Evolutionary conservation across 805 yeast genomes (phyloP), one percentile per base, ranked within the genome.

Genomic region (Blastobotrys peoriensis): DNA sequence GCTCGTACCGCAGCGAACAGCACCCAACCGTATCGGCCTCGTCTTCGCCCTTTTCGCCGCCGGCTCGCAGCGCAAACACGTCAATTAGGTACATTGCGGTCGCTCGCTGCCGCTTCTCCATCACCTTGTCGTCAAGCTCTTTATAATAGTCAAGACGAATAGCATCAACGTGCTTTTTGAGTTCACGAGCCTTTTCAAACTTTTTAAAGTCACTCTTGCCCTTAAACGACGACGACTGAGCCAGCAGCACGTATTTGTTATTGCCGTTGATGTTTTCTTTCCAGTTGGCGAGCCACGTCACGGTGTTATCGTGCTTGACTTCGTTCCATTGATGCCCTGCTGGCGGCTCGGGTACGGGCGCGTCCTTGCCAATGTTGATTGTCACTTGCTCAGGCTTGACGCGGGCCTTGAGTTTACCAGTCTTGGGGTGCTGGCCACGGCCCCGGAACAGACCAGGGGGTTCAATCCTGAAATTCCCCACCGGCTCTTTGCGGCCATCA

Each of bases 1-100:
- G 98, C 62, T 89, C 98, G 59, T 69, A 89, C 57, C 98, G 71
- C 53, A 91, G 73, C 1, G 97, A 89, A 67, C 98, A 91, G 66
- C 98, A 91, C 37, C 98, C 98, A 37, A 91, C 98, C 1, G 98
- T 91, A 62, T 91, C 98, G 2, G 98, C 98, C 61, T 89, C 97
- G 54, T 91, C 98, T 2, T 91, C 98, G 8, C 91, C 83, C 63
- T 91, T 91, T 64, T 91, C 97, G 56, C 97, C 96, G 62, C 97
- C 97, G 1, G 97, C 97, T 82, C 98, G 85, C 52, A 91, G 73
- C 0, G 98, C 98, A 58, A 91, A 81, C 2, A 83, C 79, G 68
- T 91, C 98, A 59, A 91, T 89, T 39, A 91, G 73, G 64, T 91
- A 91, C 39, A 91, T 86, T 2, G 96, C 96, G 1, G 93, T 86